Base-by-base conservation (phyloP, 2,329 filamentous ascomycete genomes). In the Chaetomiaceae sp. region DNA sequence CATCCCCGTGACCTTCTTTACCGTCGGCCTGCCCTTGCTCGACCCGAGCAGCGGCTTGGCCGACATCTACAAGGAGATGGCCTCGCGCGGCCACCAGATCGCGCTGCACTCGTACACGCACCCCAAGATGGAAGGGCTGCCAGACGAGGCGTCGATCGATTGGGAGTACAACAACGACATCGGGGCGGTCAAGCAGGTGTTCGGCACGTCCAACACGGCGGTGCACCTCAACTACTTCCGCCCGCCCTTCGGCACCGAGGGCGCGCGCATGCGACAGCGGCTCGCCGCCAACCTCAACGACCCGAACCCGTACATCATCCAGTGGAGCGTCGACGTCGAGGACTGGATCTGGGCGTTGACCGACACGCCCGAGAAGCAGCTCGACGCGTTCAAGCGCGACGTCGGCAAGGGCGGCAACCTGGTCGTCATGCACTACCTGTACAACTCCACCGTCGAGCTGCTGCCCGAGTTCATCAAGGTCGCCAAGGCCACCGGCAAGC, bases 1-100 rank as follows among this genome's bases (percentile, higher is more conserved):
- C 45, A 79, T 86, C 56, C 74, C 78, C 53, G 81, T 84, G 3
- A 86, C 83, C 2, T 86, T 86, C 63, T 86, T 86, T 66, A 83
- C 81, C 29, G 80, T 86, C 35, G 82, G 81, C 9, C 71, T 74
- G 2, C 78, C 81, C 1, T 69, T 86, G 0, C 66, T 78, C 14
- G 78, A 84, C 58, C 49, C 59, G 3, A 65, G 68, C 17, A 82
- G 78, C 17, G 84, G 83, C 56, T 72, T 86, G 41, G 79, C 78
- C 19, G 70, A 68, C 35, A 74, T 84, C 19, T 86, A 86, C 67
- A 69, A 68, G 48, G 77, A 82, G 61, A 83, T 85, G 79, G 60
- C 74, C 34, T 56, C 63, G 11, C 70, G 71, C 15, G 82, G 83
- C 3, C 82, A 86, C 66, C 82, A 86, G 64, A 75, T 86, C 57